phyloP scores from a whole-genome alignment of 306 rosid species.

The Castanospermum australe region DNA sequence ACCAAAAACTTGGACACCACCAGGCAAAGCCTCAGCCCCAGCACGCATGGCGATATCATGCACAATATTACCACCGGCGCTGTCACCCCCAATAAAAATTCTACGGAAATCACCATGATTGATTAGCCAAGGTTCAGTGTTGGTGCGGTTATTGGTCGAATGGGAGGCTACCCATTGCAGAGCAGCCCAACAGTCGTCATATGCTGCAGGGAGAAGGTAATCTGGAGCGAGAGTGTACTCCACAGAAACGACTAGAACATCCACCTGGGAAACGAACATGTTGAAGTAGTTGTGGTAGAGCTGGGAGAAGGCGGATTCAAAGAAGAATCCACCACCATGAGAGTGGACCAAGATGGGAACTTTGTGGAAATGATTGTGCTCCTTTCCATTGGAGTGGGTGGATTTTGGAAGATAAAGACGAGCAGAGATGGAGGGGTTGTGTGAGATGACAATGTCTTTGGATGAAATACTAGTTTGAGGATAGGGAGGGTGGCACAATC shows the following conservation, averaged over 20 bases:
- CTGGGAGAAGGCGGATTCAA: slow-evolving; percentile 46
- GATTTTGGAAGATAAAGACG: slow-evolving; percentile 37
- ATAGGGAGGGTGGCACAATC: slow-evolving; percentile 25
- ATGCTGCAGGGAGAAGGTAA: slow-evolving; percentile 35
- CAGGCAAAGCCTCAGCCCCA: slow-evolving; percentile 32
- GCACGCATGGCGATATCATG: slow-evolving; percentile 41
- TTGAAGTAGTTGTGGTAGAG: slow-evolving; percentile 34
- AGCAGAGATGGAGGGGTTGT: slow-evolving; percentile 31
- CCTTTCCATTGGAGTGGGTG: not conserved
- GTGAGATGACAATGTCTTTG: slow-evolving; percentile 37
- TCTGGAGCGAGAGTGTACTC: slow-evolving; percentile 50
- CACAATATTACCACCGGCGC: slow-evolving; percentile 53
- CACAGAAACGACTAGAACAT: slow-evolving; percentile 37
- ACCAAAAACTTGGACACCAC: slow-evolving; percentile 23
- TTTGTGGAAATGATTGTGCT: not conserved
- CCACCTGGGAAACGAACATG: slow-evolving; percentile 30
- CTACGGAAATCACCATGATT: slow-evolving; percentile 26
- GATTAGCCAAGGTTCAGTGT: slow-evolving; percentile 40
- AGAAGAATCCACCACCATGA: slow-evolving; percentile 44
- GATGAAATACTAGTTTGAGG: slow-evolving; percentile 36
- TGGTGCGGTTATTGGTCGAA: not conserved
- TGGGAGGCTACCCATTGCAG: slow-evolving; percentile 38
- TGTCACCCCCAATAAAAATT: slow-evolving; percentile 47
- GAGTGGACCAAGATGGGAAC: slow-evolving; percentile 45
- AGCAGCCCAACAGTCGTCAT: slow-evolving; percentile 42